These are phyloP conservation scores for Tremellales sp. DNA, from an alignment of 1,284 basidiomycete genomes.

Conservation along the genomic window DNA sequence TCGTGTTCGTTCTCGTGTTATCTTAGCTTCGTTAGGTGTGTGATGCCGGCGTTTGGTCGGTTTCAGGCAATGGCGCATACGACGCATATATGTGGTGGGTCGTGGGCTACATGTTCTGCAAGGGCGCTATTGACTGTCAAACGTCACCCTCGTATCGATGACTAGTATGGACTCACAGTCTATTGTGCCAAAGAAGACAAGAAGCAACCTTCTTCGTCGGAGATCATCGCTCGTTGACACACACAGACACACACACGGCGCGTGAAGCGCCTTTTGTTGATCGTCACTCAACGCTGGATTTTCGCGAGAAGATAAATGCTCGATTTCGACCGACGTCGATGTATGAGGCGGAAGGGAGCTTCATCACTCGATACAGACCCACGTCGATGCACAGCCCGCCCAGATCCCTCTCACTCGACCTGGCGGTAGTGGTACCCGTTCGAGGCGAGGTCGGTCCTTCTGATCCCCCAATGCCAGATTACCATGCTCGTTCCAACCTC, in stretches of 20 bases:
- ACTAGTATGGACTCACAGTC: no score
- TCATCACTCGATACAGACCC: conserved; percentile 20
- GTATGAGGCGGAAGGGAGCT: neutral
- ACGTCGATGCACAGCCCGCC: conserved; percentile 34
- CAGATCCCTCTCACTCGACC: conserved; percentile 25
- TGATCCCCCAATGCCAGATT: conserved; percentile 69
- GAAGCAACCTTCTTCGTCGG: no score
- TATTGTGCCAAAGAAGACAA: no score
- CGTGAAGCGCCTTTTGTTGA: no score
- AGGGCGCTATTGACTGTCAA: neutral
- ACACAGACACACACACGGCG: no score
- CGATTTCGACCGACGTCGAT: neutral
- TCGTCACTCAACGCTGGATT: no score
- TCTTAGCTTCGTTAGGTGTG: neutral
- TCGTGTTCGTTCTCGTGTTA: neutral
- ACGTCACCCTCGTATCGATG: no score
- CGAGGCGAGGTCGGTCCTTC: conserved; percentile 51
- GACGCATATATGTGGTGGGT: no score
- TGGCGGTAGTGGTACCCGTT: conserved; percentile 31
- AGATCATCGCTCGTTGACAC: no score
- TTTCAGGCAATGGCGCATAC: no score
- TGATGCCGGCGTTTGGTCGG: no score
- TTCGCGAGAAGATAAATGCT: no score
- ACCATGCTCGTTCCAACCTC: conserved; percentile 96
- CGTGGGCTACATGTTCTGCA: neutral